These are phyloP conservation scores for Blastocystis sp. DNA, from an alignment of 352 stramenopile genomes.

Conservation along the genomic window DNA sequence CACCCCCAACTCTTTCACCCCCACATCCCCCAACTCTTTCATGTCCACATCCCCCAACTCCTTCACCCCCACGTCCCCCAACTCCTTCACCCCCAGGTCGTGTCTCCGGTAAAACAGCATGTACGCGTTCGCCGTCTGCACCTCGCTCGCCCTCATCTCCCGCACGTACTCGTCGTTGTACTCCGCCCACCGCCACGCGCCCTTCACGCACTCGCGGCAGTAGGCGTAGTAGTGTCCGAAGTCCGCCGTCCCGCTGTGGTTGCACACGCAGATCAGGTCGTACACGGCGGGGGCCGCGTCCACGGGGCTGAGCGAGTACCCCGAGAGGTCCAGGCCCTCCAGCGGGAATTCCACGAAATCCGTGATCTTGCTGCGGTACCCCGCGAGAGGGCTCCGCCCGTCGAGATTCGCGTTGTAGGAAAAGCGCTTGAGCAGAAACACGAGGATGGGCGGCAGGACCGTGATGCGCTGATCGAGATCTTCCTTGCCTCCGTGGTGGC, in stretches of 20 bases:
- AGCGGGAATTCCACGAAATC: slow-evolving; percentile 70
- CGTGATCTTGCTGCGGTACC: slow-evolving; percentile 45
- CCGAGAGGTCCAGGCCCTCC: slow-evolving; percentile 69
- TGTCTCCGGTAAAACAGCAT: slow-evolving; percentile 53
- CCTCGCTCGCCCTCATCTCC: not conserved
- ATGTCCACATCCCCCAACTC: not conserved
- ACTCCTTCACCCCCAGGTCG: not conserved
- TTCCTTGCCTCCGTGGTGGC: not conserved
- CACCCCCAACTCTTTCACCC: not conserved
- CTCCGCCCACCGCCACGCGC: slow-evolving; percentile 36
- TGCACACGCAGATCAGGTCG: slow-evolving; percentile 74
- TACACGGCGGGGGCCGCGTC: slow-evolving; percentile 12
- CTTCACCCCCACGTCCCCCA: not conserved
- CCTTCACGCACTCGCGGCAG: not conserved
- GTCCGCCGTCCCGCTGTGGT: slow-evolving; percentile 52
- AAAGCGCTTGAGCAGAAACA: slow-evolving; percentile 65
- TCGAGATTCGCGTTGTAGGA: not conserved
- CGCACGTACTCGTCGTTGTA: slow-evolving; percentile 43
- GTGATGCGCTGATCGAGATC: slow-evolving; percentile 36
- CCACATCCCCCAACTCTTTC: not conserved
- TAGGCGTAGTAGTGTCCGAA: slow-evolving; percentile 69
- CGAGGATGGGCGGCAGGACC: slow-evolving; percentile 43
- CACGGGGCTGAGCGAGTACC: not conserved
- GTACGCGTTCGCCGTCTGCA: slow-evolving; percentile 49
- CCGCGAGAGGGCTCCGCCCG: not conserved